Percentiles rank a stretch among this genome's conserved stretches.
These are phyloP conservation scores for Boletus rubroflammeus DNA, from an alignment of 768 basidiomycete genomes.

Conservation along the genomic window DNA sequence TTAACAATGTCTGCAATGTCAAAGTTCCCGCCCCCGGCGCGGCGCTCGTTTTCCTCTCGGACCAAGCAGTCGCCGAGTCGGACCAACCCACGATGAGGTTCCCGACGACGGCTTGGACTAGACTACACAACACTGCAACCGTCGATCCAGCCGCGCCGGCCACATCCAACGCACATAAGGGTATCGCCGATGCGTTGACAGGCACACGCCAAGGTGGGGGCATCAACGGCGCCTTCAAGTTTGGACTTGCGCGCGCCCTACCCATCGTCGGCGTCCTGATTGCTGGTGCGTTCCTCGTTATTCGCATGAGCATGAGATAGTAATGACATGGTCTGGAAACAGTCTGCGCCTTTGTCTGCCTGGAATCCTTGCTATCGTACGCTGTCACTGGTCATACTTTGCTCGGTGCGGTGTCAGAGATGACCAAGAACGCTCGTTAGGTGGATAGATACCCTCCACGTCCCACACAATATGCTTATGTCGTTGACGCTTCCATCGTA, in stretches of 20 bases:
- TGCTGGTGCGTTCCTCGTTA: conserved; percentile 15
- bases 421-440: conserved; percentile 3
- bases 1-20: conserved; percentile 35
- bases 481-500: conserved; percentile 14
- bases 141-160: conserved; percentile 54
- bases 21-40: conserved; percentile 65
- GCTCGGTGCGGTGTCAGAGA: not conserved
- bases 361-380: conserved; percentile 12
- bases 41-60: conserved; percentile 69
- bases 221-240: not conserved
- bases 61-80: conserved; percentile 36
- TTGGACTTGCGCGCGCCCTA: conserved; percentile 9
- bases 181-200: conserved; percentile 20
- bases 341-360: conserved; percentile 8
- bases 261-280: conserved; percentile 11
- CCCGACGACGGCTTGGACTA: conserved; percentile 43
- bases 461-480: conserved; percentile 10
- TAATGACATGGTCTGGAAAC: not conserved
- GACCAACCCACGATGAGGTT: conserved; percentile 44
- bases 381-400: conserved; percentile 1
- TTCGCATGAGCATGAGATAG: not conserved
- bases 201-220: conserved; percentile 7
- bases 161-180: conserved; percentile 58
- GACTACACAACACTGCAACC: conserved; percentile 45
- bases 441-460: conserved; percentile 13